Conservation (phyloP, 2,329 filamentous ascomycete genomes). For the Alternaria alternata region DNA sequence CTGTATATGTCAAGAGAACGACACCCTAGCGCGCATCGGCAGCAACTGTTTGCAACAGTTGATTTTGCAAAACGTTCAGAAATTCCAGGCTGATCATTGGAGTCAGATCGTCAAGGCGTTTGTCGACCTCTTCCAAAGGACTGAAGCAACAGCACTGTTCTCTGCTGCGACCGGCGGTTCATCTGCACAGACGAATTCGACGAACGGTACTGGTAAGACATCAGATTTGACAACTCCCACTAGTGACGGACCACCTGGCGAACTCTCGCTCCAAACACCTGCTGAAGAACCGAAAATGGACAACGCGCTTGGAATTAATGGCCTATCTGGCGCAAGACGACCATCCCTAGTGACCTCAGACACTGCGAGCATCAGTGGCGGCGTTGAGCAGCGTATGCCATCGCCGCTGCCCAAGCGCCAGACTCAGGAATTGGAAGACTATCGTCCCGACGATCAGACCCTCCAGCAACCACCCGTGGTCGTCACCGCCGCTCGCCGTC, state of each 20-base stretch:
- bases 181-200: conserved; percentile 55
- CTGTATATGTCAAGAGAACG: conserved; percentile 98
- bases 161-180: conserved; percentile 70
- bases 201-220: conserved; percentile 59
- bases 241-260: conserved; percentile 41
- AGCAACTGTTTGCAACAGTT: conserved; percentile 98
- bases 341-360: conserved; percentile 45
- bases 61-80: conserved; percentile 93
- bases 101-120: conserved; percentile 93
- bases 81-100: conserved; percentile 90
- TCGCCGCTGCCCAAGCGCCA: conserved; percentile 48
- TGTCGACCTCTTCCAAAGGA: conserved; percentile 92
- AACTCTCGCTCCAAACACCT: conserved; percentile 46
- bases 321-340: conserved; percentile 40
- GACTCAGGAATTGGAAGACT: conserved; percentile 76
- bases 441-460: conserved; percentile 71
- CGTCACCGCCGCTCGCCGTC: conserved; percentile 88
- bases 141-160: conserved; percentile 94
- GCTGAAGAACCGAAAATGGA: conserved; percentile 39
- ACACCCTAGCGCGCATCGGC: conserved; percentile 96
- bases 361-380: conserved; percentile 24
- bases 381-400: conserved; percentile 39
- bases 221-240: conserved; percentile 53
- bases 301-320: conserved; percentile 58
- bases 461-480: conserved; percentile 89